Evolutionary conservation across 129 eudicot species (phyloP).

Genomic region (Erigeron canadensis): DNA sequence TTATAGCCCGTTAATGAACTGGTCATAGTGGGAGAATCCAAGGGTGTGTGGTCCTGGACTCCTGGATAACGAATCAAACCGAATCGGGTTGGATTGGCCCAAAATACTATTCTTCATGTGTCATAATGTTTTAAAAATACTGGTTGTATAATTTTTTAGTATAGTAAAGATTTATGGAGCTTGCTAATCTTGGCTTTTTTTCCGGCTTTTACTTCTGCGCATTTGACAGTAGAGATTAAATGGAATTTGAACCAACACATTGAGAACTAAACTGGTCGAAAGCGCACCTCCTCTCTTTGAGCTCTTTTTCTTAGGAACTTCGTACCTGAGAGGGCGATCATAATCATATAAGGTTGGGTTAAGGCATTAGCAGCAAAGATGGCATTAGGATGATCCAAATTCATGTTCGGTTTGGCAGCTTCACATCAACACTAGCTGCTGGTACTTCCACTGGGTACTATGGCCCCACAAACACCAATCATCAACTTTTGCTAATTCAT

Average conservation of each 20-base stretch:
- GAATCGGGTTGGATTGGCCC: neutral
- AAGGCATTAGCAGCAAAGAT: slow-evolving; percentile 65
- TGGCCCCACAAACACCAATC: slow-evolving; percentile 48
- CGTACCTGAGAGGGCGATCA: slow-evolving; percentile 93
- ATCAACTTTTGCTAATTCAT: neutral
- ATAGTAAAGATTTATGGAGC: neutral
- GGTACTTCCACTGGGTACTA: slow-evolving; percentile 64
- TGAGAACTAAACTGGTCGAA: neutral
- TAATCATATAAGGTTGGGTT: slow-evolving; percentile 74
- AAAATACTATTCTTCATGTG: neutral
- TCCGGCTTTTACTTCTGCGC: neutral
- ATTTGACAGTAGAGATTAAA: neutral
- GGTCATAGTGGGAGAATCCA: slow-evolving; percentile 85
- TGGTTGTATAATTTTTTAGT: no score
- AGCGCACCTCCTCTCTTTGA: neutral
- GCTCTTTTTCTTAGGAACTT: slow-evolving; percentile 3
- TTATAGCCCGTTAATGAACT: slow-evolving; percentile 71
- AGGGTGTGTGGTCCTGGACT: slow-evolving; percentile 71
- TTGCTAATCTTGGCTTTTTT: neutral
- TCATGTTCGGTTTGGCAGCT: slow-evolving; percentile 69
- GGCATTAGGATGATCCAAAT: slow-evolving; percentile 61
- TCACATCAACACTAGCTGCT: slow-evolving; percentile 62
- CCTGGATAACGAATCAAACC: neutral
- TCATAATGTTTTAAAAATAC: no score
- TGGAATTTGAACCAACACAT: neutral